phyloP scores from a whole-genome alignment of 2,329 filamentous ascomycete genomes.

The Aspergillus aculeatinus region DNA sequence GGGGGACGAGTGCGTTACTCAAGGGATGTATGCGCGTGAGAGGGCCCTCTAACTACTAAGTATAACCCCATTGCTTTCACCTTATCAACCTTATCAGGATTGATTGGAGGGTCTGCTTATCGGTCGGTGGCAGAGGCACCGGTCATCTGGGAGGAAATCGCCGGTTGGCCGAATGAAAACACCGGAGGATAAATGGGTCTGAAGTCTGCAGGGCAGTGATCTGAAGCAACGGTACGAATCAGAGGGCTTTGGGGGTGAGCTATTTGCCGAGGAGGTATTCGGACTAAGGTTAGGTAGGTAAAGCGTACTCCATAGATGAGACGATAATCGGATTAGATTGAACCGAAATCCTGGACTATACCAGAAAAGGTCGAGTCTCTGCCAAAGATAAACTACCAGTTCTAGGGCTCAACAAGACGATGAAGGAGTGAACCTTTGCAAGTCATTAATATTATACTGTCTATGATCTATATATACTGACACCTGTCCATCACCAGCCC shows the following conservation, averaged over 20 bases:
- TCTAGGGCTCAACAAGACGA: neutral
- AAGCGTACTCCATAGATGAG: neutral
- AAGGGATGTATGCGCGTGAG: neutral
- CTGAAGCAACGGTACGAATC: too few species aligned
- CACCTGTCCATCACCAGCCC: slow-evolving; percentile 6
- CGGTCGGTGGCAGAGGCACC: neutral
- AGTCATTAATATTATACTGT: slow-evolving; percentile 18
- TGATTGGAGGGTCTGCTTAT: neutral
- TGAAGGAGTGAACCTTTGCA: neutral
- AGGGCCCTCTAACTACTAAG: too few species aligned
- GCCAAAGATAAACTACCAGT: too few species aligned
- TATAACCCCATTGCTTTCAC: neutral
- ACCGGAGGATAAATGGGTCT: neutral
- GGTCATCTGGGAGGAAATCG: neutral
- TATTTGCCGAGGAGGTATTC: too few species aligned
- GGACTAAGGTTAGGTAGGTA: neutral
- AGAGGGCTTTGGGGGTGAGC: too few species aligned
- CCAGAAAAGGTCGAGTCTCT: neutral
- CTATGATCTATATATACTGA: slow-evolving; percentile 18
- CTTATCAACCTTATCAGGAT: neutral
- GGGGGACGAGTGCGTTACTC: neutral
- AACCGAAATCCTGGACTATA: neutral
- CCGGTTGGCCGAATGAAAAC: slow-evolving; percentile 4
- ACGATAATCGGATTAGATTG: neutral
- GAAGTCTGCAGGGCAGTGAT: neutral